Evolutionary conservation across 2,329 filamentous ascomycete genomes (phyloP).

Genomic region (Trichothecium sympodiale): DNA sequence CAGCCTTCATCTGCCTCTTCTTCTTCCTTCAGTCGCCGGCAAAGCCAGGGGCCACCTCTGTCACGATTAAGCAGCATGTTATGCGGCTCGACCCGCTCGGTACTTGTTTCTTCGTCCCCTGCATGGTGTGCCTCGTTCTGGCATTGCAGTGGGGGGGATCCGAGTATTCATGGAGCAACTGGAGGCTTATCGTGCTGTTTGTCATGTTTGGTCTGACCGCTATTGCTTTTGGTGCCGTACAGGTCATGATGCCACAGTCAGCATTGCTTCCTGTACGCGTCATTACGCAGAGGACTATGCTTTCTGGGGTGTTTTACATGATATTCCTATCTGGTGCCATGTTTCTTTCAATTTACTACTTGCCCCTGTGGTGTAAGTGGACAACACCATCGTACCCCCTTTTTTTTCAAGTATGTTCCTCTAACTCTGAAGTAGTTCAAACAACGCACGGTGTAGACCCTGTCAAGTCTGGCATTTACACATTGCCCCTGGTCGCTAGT

Average conservation of each 20-base stretch:
- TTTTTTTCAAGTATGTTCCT: neutral
- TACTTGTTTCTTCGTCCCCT: constrained; percentile 10
- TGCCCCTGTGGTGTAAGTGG: constrained; percentile 43
- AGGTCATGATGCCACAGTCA: constrained; percentile 18
- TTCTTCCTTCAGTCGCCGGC: constrained; percentile 7
- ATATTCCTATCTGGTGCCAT: neutral
- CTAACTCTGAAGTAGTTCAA: constrained; percentile 21
- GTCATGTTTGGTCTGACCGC: constrained; percentile 22
- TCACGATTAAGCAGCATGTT: constrained; percentile 5
- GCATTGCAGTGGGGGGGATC: constrained; percentile 32
- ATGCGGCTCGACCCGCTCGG: constrained; percentile 11
- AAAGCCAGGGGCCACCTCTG: neutral
- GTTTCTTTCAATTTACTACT: constrained; percentile 17
- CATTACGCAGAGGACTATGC: constrained; percentile 23
- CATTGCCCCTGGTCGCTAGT: constrained; percentile 44
- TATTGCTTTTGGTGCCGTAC: constrained; percentile 23
- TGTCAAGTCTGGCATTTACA: constrained; percentile 44
- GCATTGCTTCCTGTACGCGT: constrained; percentile 26
- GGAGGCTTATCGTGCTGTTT: constrained; percentile 20
- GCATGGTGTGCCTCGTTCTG: constrained; percentile 27
- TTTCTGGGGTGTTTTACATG: constrained; percentile 15
- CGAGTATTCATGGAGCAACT: constrained; percentile 18
- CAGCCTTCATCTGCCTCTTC: constrained; percentile 9
- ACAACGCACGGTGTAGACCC: constrained; percentile 41
- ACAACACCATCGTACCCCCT: neutral